Base-by-base conservation (phyloP, 257 asterid genomes). In the Scutellaria galericulata region DNA sequence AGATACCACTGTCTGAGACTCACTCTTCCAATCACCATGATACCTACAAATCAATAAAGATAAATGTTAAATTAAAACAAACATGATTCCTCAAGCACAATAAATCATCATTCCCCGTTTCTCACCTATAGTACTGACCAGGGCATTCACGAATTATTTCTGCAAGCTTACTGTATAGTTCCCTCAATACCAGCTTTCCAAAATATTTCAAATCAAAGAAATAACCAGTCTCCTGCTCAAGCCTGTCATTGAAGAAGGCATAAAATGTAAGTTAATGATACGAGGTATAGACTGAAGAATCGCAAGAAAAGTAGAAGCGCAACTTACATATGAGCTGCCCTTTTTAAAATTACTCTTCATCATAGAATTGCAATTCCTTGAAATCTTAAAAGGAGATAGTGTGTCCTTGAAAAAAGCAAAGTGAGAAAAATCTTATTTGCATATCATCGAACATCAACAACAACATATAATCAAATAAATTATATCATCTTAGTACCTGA, bases 11-110 rank as follows among this genome's bases (percentile, higher is more conserved):
- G 85, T 72, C 79, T 95, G 98, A 0, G 97, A 82, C 83, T 95
- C 98, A 64, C 84, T 86, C 84, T 83, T 88, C 98, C 98, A 92
- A 84, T 92, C 98, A 59, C 90, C 93, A 47, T 95, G 96, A 78
- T 84, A 90, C 86, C 99, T 84, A 72, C 65, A 67, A 55, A 67
- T 56, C 54, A 71, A 66, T 72, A 40, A 59, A 42, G 31, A 61
- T 7, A 11, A 47, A 66, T 56, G 18, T 70, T 60, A 74, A 46
- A 50, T 20, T 62, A 6, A 9, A 24, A 70, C 47, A 58, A 5
- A 47, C 27, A 61, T 6, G 14, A 66, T 14, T 18, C 50, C 56
- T 5, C 50, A 52, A 65, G 66, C 50, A 41, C 56, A 66, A 67
- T 31, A 22, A 7, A 14, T 48, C 5, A 9, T 62, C 68, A 37